Percentiles rank a stretch among this genome's conserved stretches.
phyloP scores from a whole-genome alignment of 331 rosid genomes.

The Phaseolus coccineus region DNA sequence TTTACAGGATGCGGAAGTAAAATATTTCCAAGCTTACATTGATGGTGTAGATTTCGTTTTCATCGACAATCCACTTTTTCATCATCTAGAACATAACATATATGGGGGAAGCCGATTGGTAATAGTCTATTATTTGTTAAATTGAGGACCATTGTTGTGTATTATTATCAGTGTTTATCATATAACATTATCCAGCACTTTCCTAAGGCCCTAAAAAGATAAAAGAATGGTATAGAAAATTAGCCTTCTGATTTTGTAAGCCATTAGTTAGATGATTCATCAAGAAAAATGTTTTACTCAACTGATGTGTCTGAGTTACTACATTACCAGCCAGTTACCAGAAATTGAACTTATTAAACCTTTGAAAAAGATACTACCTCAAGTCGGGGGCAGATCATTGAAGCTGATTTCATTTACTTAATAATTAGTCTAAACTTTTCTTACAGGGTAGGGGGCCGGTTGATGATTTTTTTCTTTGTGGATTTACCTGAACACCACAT shows the following conservation, averaged over 20 bases:
- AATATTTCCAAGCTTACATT: too few species aligned
- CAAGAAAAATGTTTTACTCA: too few species aligned
- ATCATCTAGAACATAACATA: too few species aligned
- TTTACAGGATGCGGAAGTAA: too few species aligned
- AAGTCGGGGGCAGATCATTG: background rate
- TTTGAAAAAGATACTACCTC: too few species aligned
- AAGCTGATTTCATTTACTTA: slow-evolving; percentile 7
- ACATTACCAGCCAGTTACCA: too few species aligned
- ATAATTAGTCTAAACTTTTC: slow-evolving; percentile 28
- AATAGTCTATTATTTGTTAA: slow-evolving; percentile 17
- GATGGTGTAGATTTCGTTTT: too few species aligned
- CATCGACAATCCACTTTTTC: too few species aligned
- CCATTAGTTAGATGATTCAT: too few species aligned
- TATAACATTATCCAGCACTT: background rate
- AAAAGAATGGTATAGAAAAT: background rate
- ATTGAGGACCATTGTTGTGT: slow-evolving; percentile 6
- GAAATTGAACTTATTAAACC: too few species aligned
- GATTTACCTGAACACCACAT: slow-evolving; percentile 71
- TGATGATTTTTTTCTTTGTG: slow-evolving; percentile 59
- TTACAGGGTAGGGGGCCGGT: slow-evolving; percentile 88
- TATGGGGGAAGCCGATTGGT: slow-evolving; percentile 62
- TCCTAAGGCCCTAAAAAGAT: background rate
- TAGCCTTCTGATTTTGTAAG: background rate
- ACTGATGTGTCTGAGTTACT: too few species aligned
- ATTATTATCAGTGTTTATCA: background rate